A percentile compares a stretch with the other conserved stretches of the same genome.
phyloP scores from a whole-genome alignment of 2,329 filamentous ascomycete species.

The Penicillium sp. region DNA sequence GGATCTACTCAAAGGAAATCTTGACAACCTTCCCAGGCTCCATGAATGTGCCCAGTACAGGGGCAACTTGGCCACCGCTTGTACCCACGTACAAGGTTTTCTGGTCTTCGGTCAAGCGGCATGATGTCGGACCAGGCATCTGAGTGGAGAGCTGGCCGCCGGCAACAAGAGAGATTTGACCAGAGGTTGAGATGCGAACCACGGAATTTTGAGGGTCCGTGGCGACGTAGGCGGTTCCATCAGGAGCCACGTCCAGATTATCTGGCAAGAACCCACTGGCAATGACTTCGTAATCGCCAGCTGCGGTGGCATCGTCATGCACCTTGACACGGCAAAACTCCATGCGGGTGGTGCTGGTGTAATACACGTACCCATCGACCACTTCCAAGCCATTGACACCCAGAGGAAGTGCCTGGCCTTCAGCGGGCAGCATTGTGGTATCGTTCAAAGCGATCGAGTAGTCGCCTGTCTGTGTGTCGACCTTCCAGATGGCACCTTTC shows the following conservation, averaged over 20 bases:
- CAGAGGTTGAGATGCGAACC: conserved; percentile 18
- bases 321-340: conserved; percentile 20
- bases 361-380: conserved; percentile 19
- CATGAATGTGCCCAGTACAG: conserved; percentile 19
- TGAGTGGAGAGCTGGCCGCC: conserved; percentile 20
- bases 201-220: conserved; percentile 24
- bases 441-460: conserved; percentile 18
- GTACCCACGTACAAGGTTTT: conserved; percentile 23
- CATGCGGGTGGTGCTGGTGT: conserved; percentile 21
- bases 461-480: conserved; percentile 16
- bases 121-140: conserved; percentile 20
- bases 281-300: conserved; percentile 19
- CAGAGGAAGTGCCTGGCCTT: conserved; percentile 17
- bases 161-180: conserved; percentile 19
- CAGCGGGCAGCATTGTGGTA: conserved; percentile 19
- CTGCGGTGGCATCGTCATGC: conserved; percentile 11
- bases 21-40: conserved; percentile 21
- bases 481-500: conserved; percentile 19
- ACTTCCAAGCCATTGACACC: conserved; percentile 19
- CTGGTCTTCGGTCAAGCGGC: conserved; percentile 12
- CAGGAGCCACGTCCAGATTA: conserved; percentile 17
- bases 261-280: conserved; percentile 22
- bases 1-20: conserved; percentile 9
- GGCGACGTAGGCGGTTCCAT: conserved; percentile 17
- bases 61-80: conserved; percentile 21